Percentiles rank a stretch among this genome's conserved stretches.
Evolutionary conservation across 2,329 filamentous ascomycete species (phyloP).

Genomic region (Epichloe elymi): DNA sequence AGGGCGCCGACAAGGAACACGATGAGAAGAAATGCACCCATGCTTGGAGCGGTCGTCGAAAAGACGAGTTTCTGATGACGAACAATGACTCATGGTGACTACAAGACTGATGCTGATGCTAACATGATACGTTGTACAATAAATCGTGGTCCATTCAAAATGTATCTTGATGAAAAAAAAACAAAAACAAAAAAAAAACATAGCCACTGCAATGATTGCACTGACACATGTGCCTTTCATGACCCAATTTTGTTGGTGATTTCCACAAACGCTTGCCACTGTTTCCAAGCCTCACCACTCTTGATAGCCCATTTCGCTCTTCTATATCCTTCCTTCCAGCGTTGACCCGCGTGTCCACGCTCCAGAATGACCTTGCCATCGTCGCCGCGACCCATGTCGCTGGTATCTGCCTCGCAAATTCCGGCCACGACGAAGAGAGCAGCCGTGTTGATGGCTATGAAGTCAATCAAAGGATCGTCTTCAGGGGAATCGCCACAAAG

Average conservation of each 20-base stretch:
- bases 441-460: constrained; percentile 88
- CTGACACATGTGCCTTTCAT: background rate
- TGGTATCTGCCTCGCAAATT: constrained; percentile 71
- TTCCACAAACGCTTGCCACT: constrained; percentile 74
- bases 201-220: background rate
- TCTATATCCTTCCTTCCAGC: constrained; percentile 92
- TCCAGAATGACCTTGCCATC: constrained; percentile 72
- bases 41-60: background rate
- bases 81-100: background rate
- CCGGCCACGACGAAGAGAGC: constrained; percentile 77
- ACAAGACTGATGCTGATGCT: background rate
- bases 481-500: constrained; percentile 57
- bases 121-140: background rate
- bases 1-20: too few species aligned
- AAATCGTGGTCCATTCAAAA: background rate
- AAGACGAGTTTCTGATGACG: background rate
- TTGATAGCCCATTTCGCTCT: constrained; percentile 77
- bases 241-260: constrained; percentile 49
- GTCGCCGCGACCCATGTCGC: constrained; percentile 66
- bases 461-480: constrained; percentile 78
- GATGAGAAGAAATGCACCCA: background rate
- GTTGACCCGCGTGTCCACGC: constrained; percentile 67
- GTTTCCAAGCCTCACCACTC: constrained; percentile 73
- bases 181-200: too few species aligned
- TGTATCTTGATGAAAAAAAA: too few species aligned